Evolutionary conservation across 805 yeast species (phyloP), one percentile per base, ranked within the genome.

Genomic region (Metschnikowia corniflorae): DNA sequence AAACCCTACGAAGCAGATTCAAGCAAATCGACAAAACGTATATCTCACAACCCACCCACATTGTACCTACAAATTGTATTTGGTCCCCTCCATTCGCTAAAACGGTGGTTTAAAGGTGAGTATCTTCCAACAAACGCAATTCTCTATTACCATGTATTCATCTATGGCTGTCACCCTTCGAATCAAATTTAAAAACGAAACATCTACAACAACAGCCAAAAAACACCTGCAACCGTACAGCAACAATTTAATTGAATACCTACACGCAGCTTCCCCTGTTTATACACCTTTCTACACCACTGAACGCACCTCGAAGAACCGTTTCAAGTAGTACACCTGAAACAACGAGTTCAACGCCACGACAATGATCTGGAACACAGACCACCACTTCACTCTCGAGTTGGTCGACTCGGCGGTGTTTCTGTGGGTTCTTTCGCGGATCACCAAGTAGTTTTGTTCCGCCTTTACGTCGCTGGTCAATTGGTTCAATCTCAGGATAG

Each of bases 321-420:
- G 78, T 67, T 85, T 88, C 64, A 91, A 75, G 68, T 89, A 91
- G 66, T 85, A 84, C 45, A 91, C 88, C 67, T 91, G 98, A 78
- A 93, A 93, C 39, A 89, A 51, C 18, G 96, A 86, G 70, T 88
- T 93, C 44, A 74, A 76, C 13, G 82, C 83, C 30, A 91, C 97
- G 38, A 93, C 89, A 35, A 80, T 53, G 46, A 93, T 70, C 70
- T 91, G 98, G 73, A 89, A 83, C 21, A 86, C 73, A 18, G 96
- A 86, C 98, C 98, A 91, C 86, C 95, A 93, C 65, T 91, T 91
- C 48, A 91, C 97, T 55, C 98, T 80, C 37, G 93, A 82, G 64
- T 91, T 91, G 30, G 98, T 91, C 16, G 95, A 85, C 67, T 91
- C 98, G 5, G 98, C 97, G 7, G 98, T 91, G 68, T 91, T 93